Evolutionary conservation across 306 rosid species (phyloP), one percentile per base, ranked within the genome.

Genomic region (Rosa persica): DNA sequence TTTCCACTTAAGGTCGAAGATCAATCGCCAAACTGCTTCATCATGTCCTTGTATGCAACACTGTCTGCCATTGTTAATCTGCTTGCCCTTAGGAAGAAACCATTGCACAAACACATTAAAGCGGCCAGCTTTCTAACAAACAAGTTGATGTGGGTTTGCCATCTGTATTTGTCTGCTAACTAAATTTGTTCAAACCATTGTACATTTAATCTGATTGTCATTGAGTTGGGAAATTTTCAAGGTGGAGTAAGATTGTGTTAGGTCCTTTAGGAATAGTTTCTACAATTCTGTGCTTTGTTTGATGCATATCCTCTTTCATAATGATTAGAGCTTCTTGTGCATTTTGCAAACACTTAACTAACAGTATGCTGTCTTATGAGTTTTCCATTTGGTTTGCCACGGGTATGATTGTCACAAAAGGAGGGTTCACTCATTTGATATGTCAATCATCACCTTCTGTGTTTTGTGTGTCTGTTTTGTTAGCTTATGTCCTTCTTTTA

Each of bases 1-100:
- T 58, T 70, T 77, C 81, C 85, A 81, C 85, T 81, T 27, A 65
- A 30, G 38, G 78, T 52, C 65, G 12, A 12, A 84, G 76, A 85
- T 73, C 74, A 46, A 80, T 51, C 46, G 67, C 67, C 79, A 61
- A 22, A 79, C 47, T 23, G 65, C 5, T 15, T 30, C 68, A 62
- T 76, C 79, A 76, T 81, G 62, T 81, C 77, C 79, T 51, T 36
- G 58, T 52, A 70, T 38, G 38, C 48, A 61, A 55, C 76, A 75
- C 12, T 86, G 89, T 86, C 88, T 82, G 80, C 89, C 92, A 80
- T 82, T 88, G 76, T 66, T 15, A 38, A 34, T 54, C 57, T 62
- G 72, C 68, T 19, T 66, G 30, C 76, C 42, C 61, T 5, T 40
- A 8, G 52, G 17, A 74, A 68, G 67, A 75, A 84, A 76, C 86